These are phyloP conservation scores for Corymbia maculata DNA, from an alignment of 345 rosid genomes.

Conservation along the genomic window DNA sequence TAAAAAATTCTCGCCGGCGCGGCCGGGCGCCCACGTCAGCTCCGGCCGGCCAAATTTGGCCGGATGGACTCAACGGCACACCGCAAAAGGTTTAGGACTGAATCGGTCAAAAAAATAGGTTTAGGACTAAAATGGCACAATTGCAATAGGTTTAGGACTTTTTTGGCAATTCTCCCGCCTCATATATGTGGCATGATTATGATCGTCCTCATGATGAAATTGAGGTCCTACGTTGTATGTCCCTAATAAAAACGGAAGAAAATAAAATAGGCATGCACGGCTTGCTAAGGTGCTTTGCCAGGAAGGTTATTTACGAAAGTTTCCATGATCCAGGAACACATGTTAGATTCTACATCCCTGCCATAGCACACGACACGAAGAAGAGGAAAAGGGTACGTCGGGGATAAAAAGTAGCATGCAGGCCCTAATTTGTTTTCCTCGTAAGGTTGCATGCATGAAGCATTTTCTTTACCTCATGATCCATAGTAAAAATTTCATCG, in stretches of 20 bases:
- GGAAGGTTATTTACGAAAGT: not conserved
- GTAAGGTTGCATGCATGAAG: not conserved
- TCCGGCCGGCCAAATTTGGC: too few species aligned
- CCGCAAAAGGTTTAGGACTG: too few species aligned
- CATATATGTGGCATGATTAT: not conserved
- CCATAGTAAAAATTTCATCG: too few species aligned
- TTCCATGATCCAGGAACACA: not conserved
- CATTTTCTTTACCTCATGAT: not conserved
- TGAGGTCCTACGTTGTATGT: rapidly evolving
- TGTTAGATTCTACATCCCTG: not conserved
- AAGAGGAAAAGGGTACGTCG: not conserved
- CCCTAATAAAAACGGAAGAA: too few species aligned
- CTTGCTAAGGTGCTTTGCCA: not conserved
- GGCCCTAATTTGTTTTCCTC: not conserved
- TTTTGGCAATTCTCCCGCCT: too few species aligned
- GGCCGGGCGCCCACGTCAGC: too few species aligned
- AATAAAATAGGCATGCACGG: too few species aligned
- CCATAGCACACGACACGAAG: not conserved
- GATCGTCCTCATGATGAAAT: not conserved
- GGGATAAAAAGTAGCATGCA: not conserved
- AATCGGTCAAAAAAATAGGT: too few species aligned
- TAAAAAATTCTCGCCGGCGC: too few species aligned
- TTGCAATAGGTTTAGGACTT: too few species aligned
- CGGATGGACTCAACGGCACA: too few species aligned
- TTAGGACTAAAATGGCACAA: too few species aligned